Evolutionary conservation across 805 yeast species (phyloP).

Genomic region (Millerozyma acaciae): DNA sequence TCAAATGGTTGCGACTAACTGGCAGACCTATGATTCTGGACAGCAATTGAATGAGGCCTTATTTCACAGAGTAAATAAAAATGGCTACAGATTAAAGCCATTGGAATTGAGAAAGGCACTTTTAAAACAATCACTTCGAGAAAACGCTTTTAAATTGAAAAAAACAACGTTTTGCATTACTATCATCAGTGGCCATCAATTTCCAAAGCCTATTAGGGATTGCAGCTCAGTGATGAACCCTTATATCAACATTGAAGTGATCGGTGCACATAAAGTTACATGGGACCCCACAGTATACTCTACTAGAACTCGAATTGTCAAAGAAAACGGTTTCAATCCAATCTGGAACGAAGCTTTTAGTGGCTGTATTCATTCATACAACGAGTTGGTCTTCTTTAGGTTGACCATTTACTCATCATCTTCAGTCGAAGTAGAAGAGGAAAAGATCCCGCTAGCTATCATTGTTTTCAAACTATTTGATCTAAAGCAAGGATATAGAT

Average conservation of each 20-base stretch:
- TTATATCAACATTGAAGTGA: conserved; percentile 55
- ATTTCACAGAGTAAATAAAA: conserved; percentile 55
- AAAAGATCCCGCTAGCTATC: conserved; percentile 46
- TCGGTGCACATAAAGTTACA: conserved; percentile 38
- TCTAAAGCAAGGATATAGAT: conserved; percentile 76
- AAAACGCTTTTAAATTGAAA: conserved; percentile 1
- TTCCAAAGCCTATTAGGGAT: conserved; percentile 61
- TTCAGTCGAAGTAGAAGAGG: conserved; percentile 18
- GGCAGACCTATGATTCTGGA: conserved; percentile 91
- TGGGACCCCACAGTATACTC: conserved; percentile 19
- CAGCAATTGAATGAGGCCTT: conserved; percentile 84
- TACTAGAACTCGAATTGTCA: conserved; percentile 28
- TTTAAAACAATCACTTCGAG: conserved; percentile 18
- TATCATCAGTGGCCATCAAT: conserved; percentile 78
- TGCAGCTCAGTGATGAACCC: conserved; percentile 52
- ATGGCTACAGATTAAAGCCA: conserved; percentile 85
- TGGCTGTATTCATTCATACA: conserved; percentile 36
- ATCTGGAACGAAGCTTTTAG: conserved; percentile 61
- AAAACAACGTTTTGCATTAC: conserved; percentile 21
- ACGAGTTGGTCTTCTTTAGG: conserved; percentile 53
- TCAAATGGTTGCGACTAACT: conserved; percentile 94
- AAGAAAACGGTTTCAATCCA: conserved; percentile 84
- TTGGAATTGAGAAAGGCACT: conserved; percentile 33
- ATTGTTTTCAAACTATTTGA: conserved; percentile 58
- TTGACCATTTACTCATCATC: conserved; percentile 44